A percentile compares a stretch with the other conserved stretches of the same genome.
phyloP scores from a whole-genome alignment of 2,329 filamentous ascomycete genomes.

The Didymella exigua region DNA sequence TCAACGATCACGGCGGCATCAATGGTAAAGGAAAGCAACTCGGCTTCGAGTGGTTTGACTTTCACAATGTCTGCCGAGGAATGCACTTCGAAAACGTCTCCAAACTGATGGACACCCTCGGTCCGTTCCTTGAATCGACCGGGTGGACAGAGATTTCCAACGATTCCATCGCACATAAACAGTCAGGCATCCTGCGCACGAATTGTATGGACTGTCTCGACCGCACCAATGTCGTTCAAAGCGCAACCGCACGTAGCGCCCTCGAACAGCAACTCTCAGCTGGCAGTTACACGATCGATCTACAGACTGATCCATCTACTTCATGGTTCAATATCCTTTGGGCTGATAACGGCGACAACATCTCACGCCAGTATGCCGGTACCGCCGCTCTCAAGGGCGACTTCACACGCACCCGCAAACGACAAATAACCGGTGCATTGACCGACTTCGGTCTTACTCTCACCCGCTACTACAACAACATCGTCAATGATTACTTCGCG shows the following conservation, averaged over 20 bases:
- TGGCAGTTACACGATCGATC: conserved; percentile 76
- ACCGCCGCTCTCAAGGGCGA: conserved; percentile 96
- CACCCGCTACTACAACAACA: conserved; percentile 79
- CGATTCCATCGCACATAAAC: conserved; percentile 53
- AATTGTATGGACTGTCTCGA: conserved; percentile 99
- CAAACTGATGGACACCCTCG: conserved; percentile 73
- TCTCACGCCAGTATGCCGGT: conserved; percentile 93
- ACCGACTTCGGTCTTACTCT: conserved; percentile 91
- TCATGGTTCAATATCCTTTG: conserved; percentile 96
- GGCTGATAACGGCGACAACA: conserved; percentile 97
- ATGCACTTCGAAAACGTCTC: conserved; percentile 98
- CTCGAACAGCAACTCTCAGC: conserved; percentile 78
- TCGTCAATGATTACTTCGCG: conserved; percentile 97
- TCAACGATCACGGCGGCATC: conserved; percentile 66
- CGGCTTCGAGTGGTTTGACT: conserved; percentile 95
- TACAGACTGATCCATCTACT: conserved; percentile 77
- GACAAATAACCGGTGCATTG: conserved; percentile 87
- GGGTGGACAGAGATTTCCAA: conserved; percentile 70
- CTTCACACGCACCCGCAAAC: conserved; percentile 88
- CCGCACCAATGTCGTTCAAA: conserved; percentile 94
- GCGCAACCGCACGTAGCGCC: conserved; percentile 82
- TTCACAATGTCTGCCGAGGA: conserved; percentile 86
- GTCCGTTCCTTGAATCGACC: conserved; percentile 68
- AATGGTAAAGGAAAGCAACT: conserved; percentile 58
- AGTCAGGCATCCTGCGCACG: conserved; percentile 82